Evolutionary conservation across 345 rosid genomes (phyloP), one percentile per base, ranked within the genome.

Genomic region (Aquilaria malaccensis): DNA sequence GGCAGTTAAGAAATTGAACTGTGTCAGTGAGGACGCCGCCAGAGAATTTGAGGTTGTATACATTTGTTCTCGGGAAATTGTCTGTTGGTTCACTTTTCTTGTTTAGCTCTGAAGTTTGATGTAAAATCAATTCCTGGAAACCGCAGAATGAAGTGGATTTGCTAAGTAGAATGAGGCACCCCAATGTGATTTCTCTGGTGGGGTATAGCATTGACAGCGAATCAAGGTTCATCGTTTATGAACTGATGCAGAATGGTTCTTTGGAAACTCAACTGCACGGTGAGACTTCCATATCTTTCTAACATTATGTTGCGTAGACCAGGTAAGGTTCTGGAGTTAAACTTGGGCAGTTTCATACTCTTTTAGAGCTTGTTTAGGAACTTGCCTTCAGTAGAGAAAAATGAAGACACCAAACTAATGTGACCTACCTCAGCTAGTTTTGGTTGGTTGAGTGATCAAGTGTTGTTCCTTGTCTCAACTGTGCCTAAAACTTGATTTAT

Each of bases 221-320:
- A 47, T 55, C 75, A 49, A 68, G 92, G 49, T 85, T 90, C 50
- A 82, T 94, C 12, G 78, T 94, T 56, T 94, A 94, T 59, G 99
- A 94, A 78, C 59, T 94, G 70, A 94, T 94, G 99, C 82, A 77
- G 48, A 87, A 89, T 60, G 84, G 92, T 62, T 94, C 96, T 66
- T 78, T 94, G 51, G 99, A 94, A 75, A 80, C 84, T 77, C 88
- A 90, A 59, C 64, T 94, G 59, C 95, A 94, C 67, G 99, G 99
- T 94, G 80, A 74, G 60, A 30, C n/a, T 9, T 64, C 49, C 1
- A 0, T 69, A 60, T 55, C 55, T 29, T 30, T 52, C 33, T 14
- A 13, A 4, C 11, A 22, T 22, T 22, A 22, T 22, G 22, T 22
- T 30, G 54, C 29, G 2, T 50, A 22, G 22, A 22, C 22, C 22